phyloP scores from a whole-genome alignment of 2,329 filamentous ascomycete species.

The Apiospora hydei region DNA sequence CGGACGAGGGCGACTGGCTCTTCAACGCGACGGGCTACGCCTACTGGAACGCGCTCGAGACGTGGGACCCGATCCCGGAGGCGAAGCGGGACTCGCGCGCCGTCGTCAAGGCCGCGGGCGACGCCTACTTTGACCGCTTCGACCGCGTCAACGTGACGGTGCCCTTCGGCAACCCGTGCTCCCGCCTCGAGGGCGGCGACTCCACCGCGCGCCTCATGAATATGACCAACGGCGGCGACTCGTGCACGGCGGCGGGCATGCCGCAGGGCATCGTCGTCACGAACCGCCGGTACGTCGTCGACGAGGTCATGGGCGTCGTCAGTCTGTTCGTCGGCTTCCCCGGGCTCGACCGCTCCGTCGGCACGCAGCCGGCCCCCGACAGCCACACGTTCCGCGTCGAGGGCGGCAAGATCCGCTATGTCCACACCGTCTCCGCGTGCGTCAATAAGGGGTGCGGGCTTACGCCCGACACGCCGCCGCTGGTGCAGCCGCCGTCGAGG shows the following conservation, averaged over 20 bases:
- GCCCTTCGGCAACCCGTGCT: constrained; percentile 39
- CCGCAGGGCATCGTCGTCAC: constrained; percentile 40
- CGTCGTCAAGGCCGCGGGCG: constrained; percentile 39
- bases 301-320: constrained; percentile 40
- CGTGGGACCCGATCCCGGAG: constrained; percentile 41
- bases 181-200: constrained; percentile 40
- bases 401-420: constrained; percentile 40
- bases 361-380: constrained; percentile 32
- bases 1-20: constrained; percentile 41
- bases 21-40: constrained; percentile 41
- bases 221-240: constrained; percentile 34
- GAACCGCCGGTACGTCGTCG: constrained; percentile 41
- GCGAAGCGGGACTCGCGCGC: constrained; percentile 37
- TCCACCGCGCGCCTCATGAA: constrained; percentile 36
- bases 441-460: constrained; percentile 2
- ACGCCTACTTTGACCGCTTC: constrained; percentile 42
- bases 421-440: constrained; percentile 36
- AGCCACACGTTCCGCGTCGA: constrained; percentile 41
- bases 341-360: constrained; percentile 29
- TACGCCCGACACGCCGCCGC: background rate
- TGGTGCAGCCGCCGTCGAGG: background rate
- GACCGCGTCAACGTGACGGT: constrained; percentile 36
- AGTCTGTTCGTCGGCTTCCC: constrained; percentile 41
- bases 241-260: constrained; percentile 38
- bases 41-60: constrained; percentile 40